Evolutionary conservation across 257 asterid species (phyloP).

Genomic region (Agastache rugosa): DNA sequence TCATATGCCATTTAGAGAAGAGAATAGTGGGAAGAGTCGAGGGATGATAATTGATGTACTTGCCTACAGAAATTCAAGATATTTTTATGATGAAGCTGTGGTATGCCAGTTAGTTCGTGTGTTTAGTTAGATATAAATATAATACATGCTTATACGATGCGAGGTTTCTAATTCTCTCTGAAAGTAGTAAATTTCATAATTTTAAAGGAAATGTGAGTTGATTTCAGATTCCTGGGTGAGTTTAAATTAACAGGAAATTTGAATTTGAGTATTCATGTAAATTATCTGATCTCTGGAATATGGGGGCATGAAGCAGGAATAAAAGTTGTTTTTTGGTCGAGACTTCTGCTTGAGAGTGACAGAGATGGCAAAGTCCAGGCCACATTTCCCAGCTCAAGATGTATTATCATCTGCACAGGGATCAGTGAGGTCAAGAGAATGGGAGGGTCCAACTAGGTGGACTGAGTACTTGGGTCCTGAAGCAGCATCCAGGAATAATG

Average conservation of each 20-base stretch:
- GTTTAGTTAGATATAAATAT: not conserved
- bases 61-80: conserved; percentile 15
- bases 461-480: conserved; percentile 92
- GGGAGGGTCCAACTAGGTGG: conserved; percentile 96
- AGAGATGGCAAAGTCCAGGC: conserved; percentile 75
- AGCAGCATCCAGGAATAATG: conserved; percentile 56
- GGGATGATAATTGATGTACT: conserved; percentile 17
- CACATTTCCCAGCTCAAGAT: conserved; percentile 71
- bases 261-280: conserved; percentile 23
- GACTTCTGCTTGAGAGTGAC: conserved; percentile 41
- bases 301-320: conserved; percentile 44
- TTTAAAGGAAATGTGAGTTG: conserved; percentile 29
- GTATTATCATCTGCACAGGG: conserved; percentile 66
- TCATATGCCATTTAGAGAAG: conserved; percentile 15
- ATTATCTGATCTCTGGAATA: conserved; percentile 12
- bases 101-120: conserved; percentile 7
- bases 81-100: conserved; percentile 26
- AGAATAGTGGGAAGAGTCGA: not conserved
- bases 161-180: conserved; percentile 12
- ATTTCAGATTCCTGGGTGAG: conserved; percentile 25
- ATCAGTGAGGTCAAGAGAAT: conserved; percentile 72
- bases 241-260: conserved; percentile 20
- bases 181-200: not conserved
- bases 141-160: not conserved
- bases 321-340: conserved; percentile 35